These are phyloP conservation scores for Ogataea trehalophila DNA, from an alignment of 805 yeast genomes.

Conservation along the genomic window DNA sequence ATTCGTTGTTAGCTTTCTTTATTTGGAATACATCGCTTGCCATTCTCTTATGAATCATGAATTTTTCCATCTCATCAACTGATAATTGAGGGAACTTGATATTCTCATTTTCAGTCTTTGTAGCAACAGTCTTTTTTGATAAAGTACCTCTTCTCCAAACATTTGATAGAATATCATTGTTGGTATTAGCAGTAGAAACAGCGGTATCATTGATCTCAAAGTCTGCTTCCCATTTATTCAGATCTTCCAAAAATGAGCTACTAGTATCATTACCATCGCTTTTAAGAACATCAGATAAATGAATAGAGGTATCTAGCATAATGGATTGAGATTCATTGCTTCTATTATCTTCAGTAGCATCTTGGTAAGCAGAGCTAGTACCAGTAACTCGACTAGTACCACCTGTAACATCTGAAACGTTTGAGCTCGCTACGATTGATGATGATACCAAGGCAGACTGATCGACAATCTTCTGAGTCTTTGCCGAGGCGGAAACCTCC, in stretches of 20 bases:
- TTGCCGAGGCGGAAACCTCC: background rate
- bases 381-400: background rate
- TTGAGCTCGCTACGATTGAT: background rate
- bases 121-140: conserved; percentile 10
- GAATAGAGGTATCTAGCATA: conserved; percentile 9
- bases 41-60: conserved; percentile 27
- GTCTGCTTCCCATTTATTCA: conserved; percentile 32
- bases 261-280: conserved; percentile 33
- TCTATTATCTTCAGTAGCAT: background rate
- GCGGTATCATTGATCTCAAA: conserved; percentile 6
- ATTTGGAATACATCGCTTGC: conserved; percentile 28
- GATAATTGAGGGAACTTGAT: conserved; percentile 18
- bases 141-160: conserved; percentile 29
- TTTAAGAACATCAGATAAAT: conserved; percentile 27
- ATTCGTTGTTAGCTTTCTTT: conserved; percentile 22
- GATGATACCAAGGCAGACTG: too few relatives aligned
- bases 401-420: background rate
- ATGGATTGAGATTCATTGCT: background rate
- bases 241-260: conserved; percentile 38
- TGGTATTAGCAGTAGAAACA: conserved; percentile 3
- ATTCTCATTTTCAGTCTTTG: conserved; percentile 10
- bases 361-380: background rate
- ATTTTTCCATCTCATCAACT: conserved; percentile 25
- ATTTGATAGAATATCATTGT: conserved; percentile 18
- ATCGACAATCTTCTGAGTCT: background rate